Percentiles rank a stretch among this genome's conserved stretches.
Conservation (phyloP, 1,284 basidiomycete genomes). For the Schizophyllum commune region DNA sequence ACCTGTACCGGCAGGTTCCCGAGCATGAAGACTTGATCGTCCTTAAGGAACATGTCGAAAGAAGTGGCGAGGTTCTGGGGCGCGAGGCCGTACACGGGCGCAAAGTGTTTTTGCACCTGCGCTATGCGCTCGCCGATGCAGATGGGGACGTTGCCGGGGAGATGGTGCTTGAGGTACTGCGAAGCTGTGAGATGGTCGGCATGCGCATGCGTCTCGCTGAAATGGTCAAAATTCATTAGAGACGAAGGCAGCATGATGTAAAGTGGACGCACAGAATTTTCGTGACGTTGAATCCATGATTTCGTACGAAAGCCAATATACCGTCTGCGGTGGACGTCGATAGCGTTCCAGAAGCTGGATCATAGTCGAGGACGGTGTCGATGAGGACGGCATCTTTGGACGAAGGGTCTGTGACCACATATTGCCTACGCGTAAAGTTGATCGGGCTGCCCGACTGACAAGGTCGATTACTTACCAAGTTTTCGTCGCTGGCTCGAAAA, state of each 20-base stretch:
- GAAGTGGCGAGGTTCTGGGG: conserved; percentile 18
- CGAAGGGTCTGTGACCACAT: conserved; percentile 26
- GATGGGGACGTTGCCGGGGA: conserved; percentile 22
- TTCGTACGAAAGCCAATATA: conserved; percentile 24
- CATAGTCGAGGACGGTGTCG: conserved; percentile 32
- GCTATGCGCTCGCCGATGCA: conserved; percentile 32
- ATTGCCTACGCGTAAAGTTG: conserved; percentile 20
- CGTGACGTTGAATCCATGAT: conserved; percentile 23
- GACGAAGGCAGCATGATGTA: neutral
- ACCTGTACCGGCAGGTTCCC: conserved; percentile 27
- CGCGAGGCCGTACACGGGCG: conserved; percentile 26
- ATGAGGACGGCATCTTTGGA: conserved; percentile 26
- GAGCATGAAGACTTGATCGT: conserved; percentile 28
- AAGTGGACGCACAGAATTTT: conserved; percentile 23
- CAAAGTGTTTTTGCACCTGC: conserved; percentile 30
- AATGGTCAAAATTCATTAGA: neutral
- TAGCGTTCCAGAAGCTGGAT: conserved; percentile 24
- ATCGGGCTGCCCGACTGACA: neutral
- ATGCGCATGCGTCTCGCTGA: conserved; percentile 34
- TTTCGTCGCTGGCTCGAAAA: conserved; percentile 17
- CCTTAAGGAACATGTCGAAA: conserved; percentile 30
- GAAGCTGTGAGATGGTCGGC: conserved; percentile 34
- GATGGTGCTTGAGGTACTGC: conserved; percentile 27
- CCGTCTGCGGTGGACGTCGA: conserved; percentile 28
- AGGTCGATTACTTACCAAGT: conserved; percentile 10